Percentiles rank a stretch among this genome's conserved stretches.
phyloP scores from a whole-genome alignment of 495 filamentous ascomycete species.

The Talaromyces stipitatus region DNA sequence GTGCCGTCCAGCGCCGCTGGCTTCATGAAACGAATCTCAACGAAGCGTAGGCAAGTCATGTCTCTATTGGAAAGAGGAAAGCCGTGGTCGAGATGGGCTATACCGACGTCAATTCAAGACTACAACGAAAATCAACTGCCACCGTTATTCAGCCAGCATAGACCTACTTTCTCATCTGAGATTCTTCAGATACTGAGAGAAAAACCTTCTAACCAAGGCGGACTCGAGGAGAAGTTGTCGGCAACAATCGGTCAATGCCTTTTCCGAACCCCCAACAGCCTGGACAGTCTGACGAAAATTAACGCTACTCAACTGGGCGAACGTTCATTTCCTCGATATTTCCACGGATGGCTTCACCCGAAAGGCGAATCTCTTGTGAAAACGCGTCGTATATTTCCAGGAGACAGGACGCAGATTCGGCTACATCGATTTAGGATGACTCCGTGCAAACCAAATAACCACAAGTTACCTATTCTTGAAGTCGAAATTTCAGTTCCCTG shows the following conservation, averaged over 20 bases:
- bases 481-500: conserved; percentile 17
- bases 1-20: conserved; percentile 18
- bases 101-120: conserved; percentile 16
- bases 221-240: conserved; percentile 26
- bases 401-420: conserved; percentile 5
- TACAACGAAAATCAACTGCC: conserved; percentile 8
- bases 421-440: conserved; percentile 24
- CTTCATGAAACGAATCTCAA: neutral
- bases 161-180: conserved; percentile 25
- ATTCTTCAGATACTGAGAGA: conserved; percentile 28
- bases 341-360: conserved; percentile 23
- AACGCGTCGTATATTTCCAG: conserved; percentile 11
- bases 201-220: neutral
- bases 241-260: conserved; percentile 34
- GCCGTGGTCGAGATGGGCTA: conserved; percentile 35
- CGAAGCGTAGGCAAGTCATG: neutral
- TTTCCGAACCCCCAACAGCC: conserved; percentile 11
- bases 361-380: conserved; percentile 21
- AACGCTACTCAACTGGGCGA: conserved; percentile 28
- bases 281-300: conserved; percentile 4
- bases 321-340: conserved; percentile 22
- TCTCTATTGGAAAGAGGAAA: conserved; percentile 23
- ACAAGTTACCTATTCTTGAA: conserved; percentile 26
- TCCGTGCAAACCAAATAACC: conserved; percentile 18
- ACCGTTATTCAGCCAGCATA: conserved; percentile 26